Conservation (phyloP, 2,329 filamentous ascomycete genomes). For the Arthrobotrys iridis region DNA sequence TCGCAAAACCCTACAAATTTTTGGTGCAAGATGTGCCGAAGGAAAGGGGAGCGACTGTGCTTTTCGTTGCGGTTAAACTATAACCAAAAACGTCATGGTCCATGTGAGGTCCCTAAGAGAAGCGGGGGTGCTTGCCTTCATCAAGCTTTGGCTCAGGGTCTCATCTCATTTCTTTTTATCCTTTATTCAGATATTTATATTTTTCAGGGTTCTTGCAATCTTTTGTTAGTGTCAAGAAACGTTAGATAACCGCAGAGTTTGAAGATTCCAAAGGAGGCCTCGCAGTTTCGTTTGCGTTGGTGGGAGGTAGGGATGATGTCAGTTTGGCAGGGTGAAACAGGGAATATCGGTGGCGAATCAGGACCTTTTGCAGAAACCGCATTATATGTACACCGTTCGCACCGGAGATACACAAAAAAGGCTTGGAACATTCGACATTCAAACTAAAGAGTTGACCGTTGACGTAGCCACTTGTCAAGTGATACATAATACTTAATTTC, state of each 20-base stretch:
- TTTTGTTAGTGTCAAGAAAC: background rate
- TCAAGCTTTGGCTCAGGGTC: slow-evolving; percentile 1
- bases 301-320: slow-evolving; percentile 40
- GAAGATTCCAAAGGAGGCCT: slow-evolving; percentile 15
- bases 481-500: no score
- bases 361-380: background rate
- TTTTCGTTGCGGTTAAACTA: slow-evolving; percentile 25
- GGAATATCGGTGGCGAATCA: slow-evolving; percentile 26
- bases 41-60: no score
- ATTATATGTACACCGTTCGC: no score
- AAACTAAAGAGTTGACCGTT: slow-evolving; percentile 16
- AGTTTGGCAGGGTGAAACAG: slow-evolving; percentile 24
- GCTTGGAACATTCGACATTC: background rate
- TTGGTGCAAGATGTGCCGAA: background rate
- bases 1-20: background rate
- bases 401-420: no score
- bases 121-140: background rate
- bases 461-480: slow-evolving; percentile 17
- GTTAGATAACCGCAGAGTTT: slow-evolving; percentile 44
- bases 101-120: slow-evolving; percentile 25
- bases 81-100: slow-evolving; percentile 41
- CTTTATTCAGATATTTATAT: no score
- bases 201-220: background rate
- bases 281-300: slow-evolving; percentile 20
- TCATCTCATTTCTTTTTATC: background rate